These are phyloP conservation scores for Lyophyllum shimeji DNA, from an alignment of 768 basidiomycete species.

Conservation along the genomic window DNA sequence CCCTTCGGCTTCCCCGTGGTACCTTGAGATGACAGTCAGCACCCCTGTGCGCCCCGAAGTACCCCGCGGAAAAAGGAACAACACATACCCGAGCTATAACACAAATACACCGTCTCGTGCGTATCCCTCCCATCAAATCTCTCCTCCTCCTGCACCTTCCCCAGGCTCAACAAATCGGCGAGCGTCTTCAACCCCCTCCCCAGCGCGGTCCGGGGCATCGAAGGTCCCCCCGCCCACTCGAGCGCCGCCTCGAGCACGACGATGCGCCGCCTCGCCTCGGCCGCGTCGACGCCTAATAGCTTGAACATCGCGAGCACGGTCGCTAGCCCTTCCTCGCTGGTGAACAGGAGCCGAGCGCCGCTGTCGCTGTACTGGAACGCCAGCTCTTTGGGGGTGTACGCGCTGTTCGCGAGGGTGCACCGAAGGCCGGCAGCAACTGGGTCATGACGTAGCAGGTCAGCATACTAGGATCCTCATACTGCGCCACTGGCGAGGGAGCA, in stretches of 20 bases:
- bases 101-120: constrained; percentile 62
- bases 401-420: constrained; percentile 72
- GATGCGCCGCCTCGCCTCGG: constrained; percentile 52
- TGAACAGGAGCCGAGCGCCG: constrained; percentile 60
- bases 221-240: constrained; percentile 44
- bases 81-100: constrained; percentile 52
- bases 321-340: constrained; percentile 58
- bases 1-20: constrained; percentile 83
- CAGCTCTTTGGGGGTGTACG: constrained; percentile 69
- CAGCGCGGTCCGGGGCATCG: constrained; percentile 14
- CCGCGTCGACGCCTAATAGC: constrained; percentile 41
- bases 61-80: not conserved
- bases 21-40: constrained; percentile 38
- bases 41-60: not conserved
- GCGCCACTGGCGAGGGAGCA: not conserved
- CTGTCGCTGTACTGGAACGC: constrained; percentile 72
- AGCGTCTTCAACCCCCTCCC: constrained; percentile 10
- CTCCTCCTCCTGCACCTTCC: constrained; percentile 52
- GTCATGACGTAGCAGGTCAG: not conserved
- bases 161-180: constrained; percentile 32
- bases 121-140: constrained; percentile 50
- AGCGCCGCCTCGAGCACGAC: constrained; percentile 54
- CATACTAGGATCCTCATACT: not conserved
- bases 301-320: constrained; percentile 59
- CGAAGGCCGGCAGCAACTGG: constrained; percentile 63